These are phyloP conservation scores for Leccinum huronense DNA, from an alignment of 1,284 basidiomycete species.

Conservation along the genomic window DNA sequence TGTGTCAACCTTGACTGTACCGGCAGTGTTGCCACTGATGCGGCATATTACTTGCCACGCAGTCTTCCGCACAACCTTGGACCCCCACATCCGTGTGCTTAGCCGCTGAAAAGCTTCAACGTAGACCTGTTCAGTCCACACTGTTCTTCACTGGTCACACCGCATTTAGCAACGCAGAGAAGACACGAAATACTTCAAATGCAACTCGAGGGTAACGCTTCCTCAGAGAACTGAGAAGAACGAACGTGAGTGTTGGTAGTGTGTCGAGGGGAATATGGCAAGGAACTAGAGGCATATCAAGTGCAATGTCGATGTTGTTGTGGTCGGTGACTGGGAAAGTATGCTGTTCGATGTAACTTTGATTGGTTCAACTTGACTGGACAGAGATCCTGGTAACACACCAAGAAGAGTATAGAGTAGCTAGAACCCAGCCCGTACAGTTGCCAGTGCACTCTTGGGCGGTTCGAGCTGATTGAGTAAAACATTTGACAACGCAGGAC, in stretches of 20 bases:
- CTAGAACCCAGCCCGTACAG: conserved; percentile 82
- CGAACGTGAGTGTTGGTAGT: conserved; percentile 72
- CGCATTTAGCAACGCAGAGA: conserved; percentile 67
- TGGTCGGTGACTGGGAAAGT: conserved; percentile 60
- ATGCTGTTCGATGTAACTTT: conserved; percentile 61
- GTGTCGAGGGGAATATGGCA: conserved; percentile 78
- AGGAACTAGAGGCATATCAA: conserved; percentile 85
- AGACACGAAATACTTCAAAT: conserved; percentile 81
- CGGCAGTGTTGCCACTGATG: conserved; percentile 69
- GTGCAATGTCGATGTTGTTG: conserved; percentile 72
- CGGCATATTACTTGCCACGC: conserved; percentile 83
- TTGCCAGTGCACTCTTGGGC: conserved; percentile 73
- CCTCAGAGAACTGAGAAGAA: conserved; percentile 68
- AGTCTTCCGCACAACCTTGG: conserved; percentile 77
- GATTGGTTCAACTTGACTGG: conserved; percentile 67
- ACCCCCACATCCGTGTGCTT: conserved; percentile 86
- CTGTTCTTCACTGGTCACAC: conserved; percentile 58
- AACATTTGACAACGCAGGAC: conserved; percentile 76
- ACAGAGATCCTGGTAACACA: conserved; percentile 82
- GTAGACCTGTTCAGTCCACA: conserved; percentile 73
- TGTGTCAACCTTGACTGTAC: conserved; percentile 69
- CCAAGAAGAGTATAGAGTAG: conserved; percentile 75
- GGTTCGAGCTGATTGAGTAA: conserved; percentile 83
- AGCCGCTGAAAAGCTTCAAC: conserved; percentile 71
- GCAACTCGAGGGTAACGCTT: conserved; percentile 76